phyloP scores from a whole-genome alignment of 2,329 filamentous ascomycete species.

The Graphium sp. region DNA sequence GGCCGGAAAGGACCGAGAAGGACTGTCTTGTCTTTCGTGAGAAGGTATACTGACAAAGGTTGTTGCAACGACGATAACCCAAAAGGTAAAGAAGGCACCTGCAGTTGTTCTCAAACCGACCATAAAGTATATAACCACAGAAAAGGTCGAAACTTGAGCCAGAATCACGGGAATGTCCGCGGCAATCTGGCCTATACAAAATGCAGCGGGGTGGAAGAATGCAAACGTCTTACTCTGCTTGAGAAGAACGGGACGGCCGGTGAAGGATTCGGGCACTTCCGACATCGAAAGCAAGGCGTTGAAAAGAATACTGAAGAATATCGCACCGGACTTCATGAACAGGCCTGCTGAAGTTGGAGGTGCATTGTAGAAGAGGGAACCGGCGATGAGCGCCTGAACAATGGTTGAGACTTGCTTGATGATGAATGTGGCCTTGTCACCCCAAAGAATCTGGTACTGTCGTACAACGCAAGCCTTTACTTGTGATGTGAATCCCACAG shows the following conservation, averaged over 20 bases:
- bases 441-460: slow-evolving; percentile 49
- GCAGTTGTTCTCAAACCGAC: slow-evolving; percentile 33
- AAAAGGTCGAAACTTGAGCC: slow-evolving; percentile 40
- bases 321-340: slow-evolving; percentile 45
- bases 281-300: slow-evolving; percentile 46
- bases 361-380: slow-evolving; percentile 52
- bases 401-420: slow-evolving; percentile 44
- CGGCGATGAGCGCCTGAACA: slow-evolving; percentile 42
- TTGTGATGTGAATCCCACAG: slow-evolving; percentile 34
- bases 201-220: slow-evolving; percentile 37
- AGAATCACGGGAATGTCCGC: slow-evolving; percentile 38
- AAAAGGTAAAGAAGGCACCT: slow-evolving; percentile 43
- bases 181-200: slow-evolving; percentile 38
- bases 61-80: slow-evolving; percentile 30
- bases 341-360: slow-evolving; percentile 38
- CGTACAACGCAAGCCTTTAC: slow-evolving; percentile 37
- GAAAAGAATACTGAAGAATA: slow-evolving; percentile 48
- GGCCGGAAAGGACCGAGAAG: too few species aligned
- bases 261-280: slow-evolving; percentile 48
- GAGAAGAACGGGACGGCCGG: slow-evolving; percentile 37
- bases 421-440: slow-evolving; percentile 45
- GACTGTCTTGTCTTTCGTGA: neutral
- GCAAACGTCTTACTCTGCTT: slow-evolving; percentile 41
- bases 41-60: slow-evolving; percentile 19
- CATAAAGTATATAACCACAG: slow-evolving; percentile 47